Evolutionary conservation across 768 basidiomycete genomes (phyloP), one percentile per base, ranked within the genome.

Genomic region (Tylopilus balloui): DNA sequence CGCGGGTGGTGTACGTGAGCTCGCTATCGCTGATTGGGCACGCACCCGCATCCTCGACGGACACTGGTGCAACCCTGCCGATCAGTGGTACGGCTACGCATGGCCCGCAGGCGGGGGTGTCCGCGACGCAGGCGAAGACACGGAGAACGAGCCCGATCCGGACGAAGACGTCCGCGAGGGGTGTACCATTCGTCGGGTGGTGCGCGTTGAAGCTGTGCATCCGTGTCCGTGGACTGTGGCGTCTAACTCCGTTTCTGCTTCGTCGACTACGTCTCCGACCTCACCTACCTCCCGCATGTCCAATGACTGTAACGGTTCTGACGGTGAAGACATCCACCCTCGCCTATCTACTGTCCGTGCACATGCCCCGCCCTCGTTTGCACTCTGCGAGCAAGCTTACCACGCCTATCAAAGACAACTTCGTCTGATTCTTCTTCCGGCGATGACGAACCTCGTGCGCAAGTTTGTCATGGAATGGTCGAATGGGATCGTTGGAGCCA

Each of bases 21-120:
- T 88, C 37, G 84, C 88, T 1, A 68, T 88, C 45, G 72, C 75
- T 12, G 86, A 86, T 54, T 88, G 85, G 84, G 84, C 84, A 6
- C 73, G 88, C 28, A 75, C 72, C 19, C 69, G 86, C 40, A 82
- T 90, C 41, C 66, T 89, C 17, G 86, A 90, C 47, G 88, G 88
- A 3, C 76, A 80, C 56, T 90, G 88, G 87, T 66, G 82, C 37
- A 83, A 77, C 42, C 88, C 87, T 10, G 84, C 81, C 0, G 88
- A 90, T 61, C 73, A 79, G 39, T 88, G 78, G 77, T 86, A 80
- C 43, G 65, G 69, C 10, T 61, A 73, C 68, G 49, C 71, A 61
- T 25, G 77, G 75, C 45, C 71, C 65, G 55, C 67, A 64, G 47
- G 61, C 50, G 43, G 69, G 49, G 37, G 73, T 71, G 50, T 63